phyloP scores from a whole-genome alignment of 2,329 filamentous ascomycete species.

The Spiromastix sp. region DNA sequence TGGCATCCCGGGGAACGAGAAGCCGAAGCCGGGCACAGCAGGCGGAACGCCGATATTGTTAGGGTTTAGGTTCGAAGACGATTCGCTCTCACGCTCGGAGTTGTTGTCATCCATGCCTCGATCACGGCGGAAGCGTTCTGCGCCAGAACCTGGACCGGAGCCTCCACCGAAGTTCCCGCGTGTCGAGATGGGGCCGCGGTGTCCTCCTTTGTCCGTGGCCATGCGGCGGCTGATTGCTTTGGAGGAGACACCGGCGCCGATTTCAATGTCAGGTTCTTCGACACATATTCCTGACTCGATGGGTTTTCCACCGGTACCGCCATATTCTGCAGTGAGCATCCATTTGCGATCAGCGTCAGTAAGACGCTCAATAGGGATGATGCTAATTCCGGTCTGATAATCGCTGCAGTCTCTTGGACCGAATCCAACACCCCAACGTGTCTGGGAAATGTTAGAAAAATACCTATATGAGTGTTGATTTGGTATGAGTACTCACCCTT shows the following conservation, averaged over 20 bases:
- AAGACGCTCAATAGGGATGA: conserved; percentile 84
- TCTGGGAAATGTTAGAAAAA: conserved; percentile 42
- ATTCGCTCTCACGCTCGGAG: conserved; percentile 23
- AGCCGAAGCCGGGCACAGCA: conserved; percentile 45
- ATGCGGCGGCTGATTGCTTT: conserved; percentile 54
- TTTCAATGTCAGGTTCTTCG: conserved; percentile 97
- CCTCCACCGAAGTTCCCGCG: conserved; percentile 19
- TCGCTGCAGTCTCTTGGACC: conserved; percentile 95
- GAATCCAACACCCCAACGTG: conserved; percentile 95
- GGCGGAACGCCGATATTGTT: conserved; percentile 42
- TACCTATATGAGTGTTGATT: not conserved
- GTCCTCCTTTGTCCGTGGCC: conserved; percentile 40
- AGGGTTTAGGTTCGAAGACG: conserved; percentile 17
- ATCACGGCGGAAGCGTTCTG: conserved; percentile 20
- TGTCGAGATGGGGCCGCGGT: conserved; percentile 38
- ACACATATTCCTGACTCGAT: conserved; percentile 80
- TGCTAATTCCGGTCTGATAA: conserved; percentile 80
- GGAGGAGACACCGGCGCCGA: conserved; percentile 90
- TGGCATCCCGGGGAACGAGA: conserved; percentile 40
- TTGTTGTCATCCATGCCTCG: conserved; percentile 13
- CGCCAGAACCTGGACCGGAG: conserved; percentile 15
- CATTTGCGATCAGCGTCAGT: conserved; percentile 96
- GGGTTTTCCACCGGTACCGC: conserved; percentile 73
- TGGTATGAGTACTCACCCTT: conserved; percentile 44
- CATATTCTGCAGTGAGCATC: conserved; percentile 89